Evolutionary conservation across 441 rosid genomes (phyloP).

Genomic region (Isatis lusitanica): DNA sequence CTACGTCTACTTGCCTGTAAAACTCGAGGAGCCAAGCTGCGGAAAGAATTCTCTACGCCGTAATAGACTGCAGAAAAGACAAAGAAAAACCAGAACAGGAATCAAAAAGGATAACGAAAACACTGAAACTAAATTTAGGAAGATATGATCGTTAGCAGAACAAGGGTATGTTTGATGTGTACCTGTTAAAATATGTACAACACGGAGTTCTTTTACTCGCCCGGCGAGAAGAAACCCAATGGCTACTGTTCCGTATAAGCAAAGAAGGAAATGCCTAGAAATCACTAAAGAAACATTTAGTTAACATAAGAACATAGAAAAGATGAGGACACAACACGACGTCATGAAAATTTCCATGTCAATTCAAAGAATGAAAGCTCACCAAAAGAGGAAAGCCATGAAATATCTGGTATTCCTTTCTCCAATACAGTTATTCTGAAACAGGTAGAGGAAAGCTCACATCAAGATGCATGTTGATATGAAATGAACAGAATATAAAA

Average conservation of each 20-base stretch:
- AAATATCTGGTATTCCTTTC: constrained; percentile 38
- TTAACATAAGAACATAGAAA: constrained; percentile 3
- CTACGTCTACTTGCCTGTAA: constrained; percentile 52
- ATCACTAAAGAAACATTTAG: constrained; percentile 25
- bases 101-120: not conserved
- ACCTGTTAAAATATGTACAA: constrained; percentile 73
- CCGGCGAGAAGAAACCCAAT: constrained; percentile 81
- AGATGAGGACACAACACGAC: constrained; percentile 6
- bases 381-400: constrained; percentile 41
- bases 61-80: constrained; percentile 64
- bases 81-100: not conserved
- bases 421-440: constrained; percentile 41
- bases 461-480: not conserved
- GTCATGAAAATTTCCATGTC: constrained; percentile 1
- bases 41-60: constrained; percentile 69
- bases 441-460: not conserved
- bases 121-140: not conserved
- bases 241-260: constrained; percentile 75
- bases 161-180: constrained; percentile 19
- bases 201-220: constrained; percentile 63
- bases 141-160: constrained; percentile 1
- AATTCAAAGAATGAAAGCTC: constrained; percentile 25
- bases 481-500: not conserved
- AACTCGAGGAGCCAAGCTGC: constrained; percentile 68
- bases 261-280: constrained; percentile 86